Conservation (phyloP, 192 early-diverging fungal species). For the Phlyctochytrium planicorne region DNA sequence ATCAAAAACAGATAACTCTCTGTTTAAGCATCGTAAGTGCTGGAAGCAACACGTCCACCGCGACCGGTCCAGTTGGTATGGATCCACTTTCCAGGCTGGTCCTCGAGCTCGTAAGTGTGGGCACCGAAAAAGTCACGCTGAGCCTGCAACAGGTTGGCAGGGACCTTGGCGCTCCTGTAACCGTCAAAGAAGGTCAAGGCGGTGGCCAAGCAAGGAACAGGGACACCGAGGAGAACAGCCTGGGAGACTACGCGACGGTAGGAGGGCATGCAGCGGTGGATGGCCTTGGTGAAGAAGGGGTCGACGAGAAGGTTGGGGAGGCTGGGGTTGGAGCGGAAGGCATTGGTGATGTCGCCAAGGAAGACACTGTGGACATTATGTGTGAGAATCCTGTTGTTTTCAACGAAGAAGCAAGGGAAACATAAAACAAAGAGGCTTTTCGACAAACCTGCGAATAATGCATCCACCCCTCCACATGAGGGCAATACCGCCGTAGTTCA, state of each 20-base stretch:
- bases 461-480: slow-evolving; percentile 99
- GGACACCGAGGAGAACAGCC: slow-evolving; percentile 80
- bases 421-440: slow-evolving; percentile 3
- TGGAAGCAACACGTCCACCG: slow-evolving; percentile 75
- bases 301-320: slow-evolving; percentile 93
- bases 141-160: slow-evolving; percentile 96
- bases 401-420: slow-evolving; percentile 1
- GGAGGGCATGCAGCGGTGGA: slow-evolving; percentile 75
- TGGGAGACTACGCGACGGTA: slow-evolving; percentile 88
- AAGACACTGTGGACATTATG: slow-evolving; percentile 58
- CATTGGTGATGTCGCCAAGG: slow-evolving; percentile 95
- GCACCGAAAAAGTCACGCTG: slow-evolving; percentile 98
- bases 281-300: slow-evolving; percentile 94
- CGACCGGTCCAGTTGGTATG: slow-evolving; percentile 99
- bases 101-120: slow-evolving; percentile 88
- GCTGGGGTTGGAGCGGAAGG: slow-evolving; percentile 82
- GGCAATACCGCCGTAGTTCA: slow-evolving; percentile 97
- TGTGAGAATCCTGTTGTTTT: no score
- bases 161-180: slow-evolving; percentile 83
- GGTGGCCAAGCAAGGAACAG: slow-evolving; percentile 84
- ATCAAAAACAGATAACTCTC: no score
- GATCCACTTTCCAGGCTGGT: slow-evolving; percentile 66
- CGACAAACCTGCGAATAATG: slow-evolving; percentile 81
- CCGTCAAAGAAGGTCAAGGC: slow-evolving; percentile 98
- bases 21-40: slow-evolving; percentile 68